phyloP scores from a whole-genome alignment of 345 rosid species.

The Sisymbrium altissimum region DNA sequence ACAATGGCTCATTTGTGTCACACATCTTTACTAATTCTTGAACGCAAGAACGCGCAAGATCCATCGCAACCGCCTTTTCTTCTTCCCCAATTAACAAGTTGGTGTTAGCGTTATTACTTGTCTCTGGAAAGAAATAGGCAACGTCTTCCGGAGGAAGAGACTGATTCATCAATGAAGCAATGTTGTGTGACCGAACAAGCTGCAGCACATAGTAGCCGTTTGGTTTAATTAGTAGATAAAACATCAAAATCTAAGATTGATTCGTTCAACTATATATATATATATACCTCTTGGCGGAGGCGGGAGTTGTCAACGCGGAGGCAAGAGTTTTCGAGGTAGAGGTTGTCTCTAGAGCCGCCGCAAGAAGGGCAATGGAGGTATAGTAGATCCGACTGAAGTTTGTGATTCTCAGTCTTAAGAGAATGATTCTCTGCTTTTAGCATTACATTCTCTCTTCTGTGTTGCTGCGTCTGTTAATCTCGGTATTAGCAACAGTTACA shows the following conservation, averaged over 20 bases:
- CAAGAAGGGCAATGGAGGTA: conserved; percentile 37
- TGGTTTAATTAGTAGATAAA: not conserved
- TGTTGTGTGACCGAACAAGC: not conserved
- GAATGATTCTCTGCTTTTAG: conserved; percentile 56
- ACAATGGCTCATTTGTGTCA: conserved; percentile 41
- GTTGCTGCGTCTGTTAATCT: conserved; percentile 50
- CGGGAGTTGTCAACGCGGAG: conserved; percentile 27
- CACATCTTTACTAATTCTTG: conserved; percentile 56
- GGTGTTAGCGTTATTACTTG: conserved; percentile 11
- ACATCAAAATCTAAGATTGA: not conserved
- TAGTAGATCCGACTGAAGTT: conserved; percentile 39
- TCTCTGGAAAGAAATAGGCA: not conserved
- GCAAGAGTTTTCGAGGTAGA: conserved; percentile 26
- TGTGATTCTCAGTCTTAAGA: conserved; percentile 56
- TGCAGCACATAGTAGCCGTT: not conserved
- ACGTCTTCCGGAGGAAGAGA: not conserved
- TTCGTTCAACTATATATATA: not conserved
- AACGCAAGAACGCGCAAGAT: conserved; percentile 49
- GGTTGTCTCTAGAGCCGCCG: conserved; percentile 38
- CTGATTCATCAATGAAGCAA: not conserved
- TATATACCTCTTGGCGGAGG: conserved; percentile 8
- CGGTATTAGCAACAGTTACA: not conserved
- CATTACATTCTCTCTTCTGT: conserved; percentile 49
- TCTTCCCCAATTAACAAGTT: conserved; percentile 20
- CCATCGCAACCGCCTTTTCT: conserved; percentile 42